These are phyloP conservation scores for Cryptosporidium sp. DNA, from an alignment of 169 alveolate species.

Conservation along the genomic window DNA sequence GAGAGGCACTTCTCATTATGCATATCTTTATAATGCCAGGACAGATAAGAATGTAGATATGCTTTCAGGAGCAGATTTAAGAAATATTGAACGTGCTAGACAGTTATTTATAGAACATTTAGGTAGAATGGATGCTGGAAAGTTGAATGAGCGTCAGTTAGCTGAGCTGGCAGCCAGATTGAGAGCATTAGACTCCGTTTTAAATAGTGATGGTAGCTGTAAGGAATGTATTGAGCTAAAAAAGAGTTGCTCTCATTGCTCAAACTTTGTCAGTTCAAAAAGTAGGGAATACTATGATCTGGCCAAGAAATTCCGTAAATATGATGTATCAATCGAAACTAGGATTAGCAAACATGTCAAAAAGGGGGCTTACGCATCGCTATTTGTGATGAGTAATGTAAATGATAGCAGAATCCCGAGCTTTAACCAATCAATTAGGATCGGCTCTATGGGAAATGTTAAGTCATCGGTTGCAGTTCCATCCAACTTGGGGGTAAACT, in stretches of 20 bases:
- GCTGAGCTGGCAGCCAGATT: slow-evolving; percentile 52
- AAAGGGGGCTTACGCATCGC: slow-evolving; percentile 12
- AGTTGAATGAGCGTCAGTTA: not conserved
- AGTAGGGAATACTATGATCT: slow-evolving; percentile 5
- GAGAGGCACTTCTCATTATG: slow-evolving; percentile 35
- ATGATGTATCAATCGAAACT: slow-evolving; percentile 22
- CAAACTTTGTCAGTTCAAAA: slow-evolving; percentile 13
- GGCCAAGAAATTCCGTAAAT: slow-evolving; percentile 19
- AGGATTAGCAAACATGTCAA: slow-evolving; percentile 9
- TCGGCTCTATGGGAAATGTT: slow-evolving; percentile 28
- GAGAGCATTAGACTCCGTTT: slow-evolving; percentile 28
- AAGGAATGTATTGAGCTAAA: slow-evolving; percentile 6
- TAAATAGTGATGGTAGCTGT: slow-evolving; percentile 24
- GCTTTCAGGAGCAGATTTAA: slow-evolving; percentile 66
- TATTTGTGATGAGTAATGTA: slow-evolving; percentile 56
- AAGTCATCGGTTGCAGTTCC: not conserved
- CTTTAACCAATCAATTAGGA: slow-evolving; percentile 23
- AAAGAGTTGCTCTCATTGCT: slow-evolving; percentile 14
- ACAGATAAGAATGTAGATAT: not conserved
- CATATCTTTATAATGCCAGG: slow-evolving; percentile 29
- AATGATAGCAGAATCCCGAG: slow-evolving; percentile 36
- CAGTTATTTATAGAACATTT: slow-evolving; percentile 22
- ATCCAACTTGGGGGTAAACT: slow-evolving; percentile 20
- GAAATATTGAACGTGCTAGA: slow-evolving; percentile 53
- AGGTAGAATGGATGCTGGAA: not conserved